Evolutionary conservation across 768 basidiomycete species (phyloP), one percentile per base, ranked within the genome.

Genomic region (Dendrothele bispora): DNA sequence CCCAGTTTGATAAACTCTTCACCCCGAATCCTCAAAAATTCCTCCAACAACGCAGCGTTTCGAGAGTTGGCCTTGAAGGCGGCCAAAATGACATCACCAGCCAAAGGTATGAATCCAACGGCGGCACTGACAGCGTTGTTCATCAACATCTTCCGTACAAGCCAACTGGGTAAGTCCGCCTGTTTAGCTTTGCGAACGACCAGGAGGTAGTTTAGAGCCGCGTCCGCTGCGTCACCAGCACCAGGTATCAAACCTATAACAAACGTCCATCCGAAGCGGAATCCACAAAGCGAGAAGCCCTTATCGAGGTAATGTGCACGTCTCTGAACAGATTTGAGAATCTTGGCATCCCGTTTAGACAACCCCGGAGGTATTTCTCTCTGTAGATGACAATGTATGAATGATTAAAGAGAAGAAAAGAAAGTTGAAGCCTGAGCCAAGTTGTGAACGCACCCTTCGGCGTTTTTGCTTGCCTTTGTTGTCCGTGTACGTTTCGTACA

Each of bases 241-340:
- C 83, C 67, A 7, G 90, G 90, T 37, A 92, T 62, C 15, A 89
- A 72, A 0, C 86, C 85, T 61, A 93, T 86, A 58, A 90, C 63
- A 67, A 91, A 88, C 1, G 90, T 81, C 86, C 86, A 94, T 0
- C 94, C 94, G 50, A 95, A 92, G 11, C 82, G 80, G 44, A 95
- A 61, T 8, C 94, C 91, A 51, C 84, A 87, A 2, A 95, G 25
- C 35, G 61, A 73, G 72, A 97, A 90, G 2, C 89, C 84, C n/a
- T n/a, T 93, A 69, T 97, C 94, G 46, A 97, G 84, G 61, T 85
- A 81, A 56, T 88, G 89, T 1, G 91, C 92, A 5, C 91, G 75
- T 27, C 77, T 74, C 58, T 88, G 82, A 26, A 97, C 82, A 17
- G 83, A 79, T 54, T 77, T 78, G 34, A 97, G 73, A 41, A 93